These are phyloP conservation scores for Alnus glutinosa DNA, from an alignment of 306 rosid species.

Conservation along the genomic window DNA sequence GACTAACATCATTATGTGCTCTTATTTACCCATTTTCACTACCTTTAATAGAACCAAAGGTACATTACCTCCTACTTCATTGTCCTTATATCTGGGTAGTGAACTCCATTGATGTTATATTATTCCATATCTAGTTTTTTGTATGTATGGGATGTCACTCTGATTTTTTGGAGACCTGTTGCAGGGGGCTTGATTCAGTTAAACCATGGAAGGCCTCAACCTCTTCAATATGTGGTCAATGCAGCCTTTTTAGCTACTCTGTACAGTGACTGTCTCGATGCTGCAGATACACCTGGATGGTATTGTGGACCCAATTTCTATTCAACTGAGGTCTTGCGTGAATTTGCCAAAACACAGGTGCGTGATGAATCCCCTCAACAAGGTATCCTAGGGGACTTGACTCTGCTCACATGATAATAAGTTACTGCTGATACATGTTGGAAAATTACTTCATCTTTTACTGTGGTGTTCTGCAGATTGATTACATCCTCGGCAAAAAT, in stretches of 20 bases:
- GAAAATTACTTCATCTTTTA: neutral
- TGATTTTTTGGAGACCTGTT: conserved; percentile 25
- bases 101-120: conserved; percentile 2
- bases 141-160: conserved; percentile 9
- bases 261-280: conserved; percentile 92
- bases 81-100: neutral
- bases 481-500: conserved; percentile 90
- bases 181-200: conserved; percentile 89
- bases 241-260: conserved; percentile 94
- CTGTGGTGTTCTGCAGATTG: conserved; percentile 56
- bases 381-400: conserved; percentile 2
- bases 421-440: neutral
- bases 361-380: conserved; percentile 14
- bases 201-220: conserved; percentile 96
- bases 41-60: conserved; percentile 95
- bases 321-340: conserved; percentile 77
- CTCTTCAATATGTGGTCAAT: conserved; percentile 92
- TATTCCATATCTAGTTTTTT: conserved; percentile 14
- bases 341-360: conserved; percentile 87
- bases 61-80: conserved; percentile 25
- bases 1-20: conserved; percentile 94
- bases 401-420: conserved; percentile 7
- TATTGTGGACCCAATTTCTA: conserved; percentile 96
- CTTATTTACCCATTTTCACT: conserved; percentile 83
- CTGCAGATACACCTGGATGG: conserved; percentile 99